Base-by-base conservation (phyloP, 2,329 filamentous ascomycete genomes). In the Ceratocystis destructans region DNA sequence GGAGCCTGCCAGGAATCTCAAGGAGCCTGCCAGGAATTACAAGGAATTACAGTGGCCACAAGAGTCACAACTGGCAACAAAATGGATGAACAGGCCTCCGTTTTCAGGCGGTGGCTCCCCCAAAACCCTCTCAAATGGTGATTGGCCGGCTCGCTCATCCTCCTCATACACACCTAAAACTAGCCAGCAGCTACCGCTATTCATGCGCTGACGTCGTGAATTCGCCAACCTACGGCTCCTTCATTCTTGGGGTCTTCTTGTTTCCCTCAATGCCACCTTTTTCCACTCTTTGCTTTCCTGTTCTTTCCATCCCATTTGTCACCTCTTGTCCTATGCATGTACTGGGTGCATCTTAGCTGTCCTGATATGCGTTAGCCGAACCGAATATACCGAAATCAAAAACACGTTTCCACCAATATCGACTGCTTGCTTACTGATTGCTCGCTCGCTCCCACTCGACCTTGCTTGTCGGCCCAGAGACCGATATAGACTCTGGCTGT, bases 401-500 rank as follows among this genome's bases (percentile, higher is more conserved):
- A 59, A 59, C 55, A 59, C 55, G 28, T 59, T 37, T 59, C 31
- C 28, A 37, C 5, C 55, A 31, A 59, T 37, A 25, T 59, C 55
- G 55, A 59, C 55, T 33, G 55, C 55, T 37, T 41, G 37, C 37
- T 41, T 41, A 31, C 55, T n/a, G 55, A 17, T 17, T n/a, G 55
- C 25, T 59, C 28, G 22, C 17, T 73, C 71, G 68, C 70, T 70
- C 69, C 12, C 37, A 41, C 37, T 41, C 37, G 37, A 15, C 37
- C 37, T 12, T 41, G 37, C 37, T 41, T 59, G 28, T 37, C 55
- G 55, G 55, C 28, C 28, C 55, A n/a, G 55, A 59, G 28, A 59
- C 55, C n/a, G 55, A 59, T 2, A 37, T 31, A 17, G 10, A 33
- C 55, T 59, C 28, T n/a, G 12, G 55, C 3, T 31, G 55, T 20